Conservation (phyloP, 1,139 yeast genomes). For the Lodderomyces pseudojiufengensis region DNA sequence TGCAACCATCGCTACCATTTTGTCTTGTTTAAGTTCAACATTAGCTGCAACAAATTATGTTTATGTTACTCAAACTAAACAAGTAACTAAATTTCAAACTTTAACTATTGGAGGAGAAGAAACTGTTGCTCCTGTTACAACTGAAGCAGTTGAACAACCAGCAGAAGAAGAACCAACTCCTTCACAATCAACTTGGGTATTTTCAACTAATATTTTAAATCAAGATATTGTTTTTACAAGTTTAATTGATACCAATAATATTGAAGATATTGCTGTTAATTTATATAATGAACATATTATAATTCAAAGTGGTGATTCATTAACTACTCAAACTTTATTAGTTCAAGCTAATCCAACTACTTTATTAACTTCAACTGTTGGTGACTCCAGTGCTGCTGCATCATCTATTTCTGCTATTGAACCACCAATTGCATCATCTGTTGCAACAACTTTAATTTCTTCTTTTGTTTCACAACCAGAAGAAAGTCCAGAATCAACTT, state of each 20-base stretch:
- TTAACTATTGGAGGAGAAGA: slow-evolving; percentile 7
- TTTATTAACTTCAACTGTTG: slow-evolving; percentile 8
- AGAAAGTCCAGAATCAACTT: neutral
- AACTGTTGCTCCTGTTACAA: slow-evolving; percentile 6
- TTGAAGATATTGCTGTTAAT: slow-evolving; percentile 3
- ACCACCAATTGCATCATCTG: slow-evolving; percentile 6
- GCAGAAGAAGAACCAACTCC: slow-evolving; percentile 7
- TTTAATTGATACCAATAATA: slow-evolving; percentile 2
- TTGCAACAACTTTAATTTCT: neutral
- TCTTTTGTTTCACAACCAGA: slow-evolving; percentile 1
- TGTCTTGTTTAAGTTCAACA: slow-evolving; percentile 14
- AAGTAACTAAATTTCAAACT: slow-evolving; percentile 20
- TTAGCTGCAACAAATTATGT: slow-evolving; percentile 22
- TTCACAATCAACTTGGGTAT: slow-evolving; percentile 11
- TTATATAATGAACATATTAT: slow-evolving; percentile 8
- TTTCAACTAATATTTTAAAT: slow-evolving; percentile 11
- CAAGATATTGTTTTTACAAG: slow-evolving; percentile 11
- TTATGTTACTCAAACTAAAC: slow-evolving; percentile 23
- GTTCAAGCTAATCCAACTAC: slow-evolving; percentile 11
- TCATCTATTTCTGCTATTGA: slow-evolving; percentile 13
- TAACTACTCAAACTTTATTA: slow-evolving; percentile 9
- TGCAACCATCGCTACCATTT: slow-evolving; percentile 10
- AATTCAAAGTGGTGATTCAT: slow-evolving; percentile 9
- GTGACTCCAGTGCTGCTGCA: slow-evolving; percentile 6
- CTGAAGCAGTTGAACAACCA: slow-evolving; percentile 5